Evolutionary conservation across 148 eudicot species (phyloP).

Genomic region (Rhododendron griersonianum): DNA sequence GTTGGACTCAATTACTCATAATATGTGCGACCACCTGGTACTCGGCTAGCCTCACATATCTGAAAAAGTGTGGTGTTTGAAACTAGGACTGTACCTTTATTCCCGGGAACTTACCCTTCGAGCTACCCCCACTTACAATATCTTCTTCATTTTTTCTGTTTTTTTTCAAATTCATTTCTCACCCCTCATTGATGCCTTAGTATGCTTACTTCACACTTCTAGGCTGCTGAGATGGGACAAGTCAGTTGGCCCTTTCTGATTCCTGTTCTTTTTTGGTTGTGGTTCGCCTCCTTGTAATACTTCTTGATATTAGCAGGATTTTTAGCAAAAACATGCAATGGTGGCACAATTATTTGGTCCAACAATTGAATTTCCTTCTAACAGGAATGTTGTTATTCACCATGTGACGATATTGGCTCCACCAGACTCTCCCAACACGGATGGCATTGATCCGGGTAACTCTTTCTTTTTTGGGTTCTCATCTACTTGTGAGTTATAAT

Average conservation of each 20-base stretch:
- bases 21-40: not conserved
- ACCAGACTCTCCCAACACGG: slow-evolving; percentile 86
- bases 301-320: slow-evolving; percentile 1
- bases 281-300: not conserved
- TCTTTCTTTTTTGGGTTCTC: not conserved
- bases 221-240: slow-evolving; percentile 6
- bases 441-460: slow-evolving; percentile 96
- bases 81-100: not conserved
- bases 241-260: not conserved
- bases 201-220: not conserved
- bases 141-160: not conserved
- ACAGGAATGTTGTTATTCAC: slow-evolving; percentile 84
- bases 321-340: not conserved
- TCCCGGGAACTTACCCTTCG: not conserved
- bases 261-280: not conserved
- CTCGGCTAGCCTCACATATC: not conserved
- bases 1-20: not conserved
- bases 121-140: not conserved
- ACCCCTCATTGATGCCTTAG: not conserved
- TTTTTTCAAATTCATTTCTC: not conserved
- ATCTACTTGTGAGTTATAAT: no score
- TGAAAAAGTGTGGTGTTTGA: not conserved
- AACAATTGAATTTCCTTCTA: not conserved
- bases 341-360: not conserved
- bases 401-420: slow-evolving; percentile 92